Percentiles rank a stretch among this genome's conserved stretches.
These are phyloP conservation scores for Paramecium caudatum DNA, from an alignment of 73 alveolate genomes.

Conservation along the genomic window DNA sequence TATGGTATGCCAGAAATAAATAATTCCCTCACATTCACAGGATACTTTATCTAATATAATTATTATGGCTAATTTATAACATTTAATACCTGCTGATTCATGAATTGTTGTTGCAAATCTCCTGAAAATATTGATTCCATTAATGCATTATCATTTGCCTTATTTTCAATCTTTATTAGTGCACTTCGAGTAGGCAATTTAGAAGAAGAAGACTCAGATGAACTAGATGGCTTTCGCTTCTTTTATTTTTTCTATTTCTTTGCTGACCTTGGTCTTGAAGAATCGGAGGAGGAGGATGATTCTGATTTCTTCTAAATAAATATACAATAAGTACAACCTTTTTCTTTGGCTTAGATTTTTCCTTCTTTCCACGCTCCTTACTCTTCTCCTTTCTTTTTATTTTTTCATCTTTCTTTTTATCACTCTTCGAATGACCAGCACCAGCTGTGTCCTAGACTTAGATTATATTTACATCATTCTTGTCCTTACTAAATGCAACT, in stretches of 20 bases:
- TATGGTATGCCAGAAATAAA: slow-evolving; percentile 64
- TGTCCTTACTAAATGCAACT: slow-evolving; percentile 67
- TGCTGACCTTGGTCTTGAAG: slow-evolving; percentile 58
- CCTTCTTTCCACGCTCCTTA: slow-evolving; percentile 5
- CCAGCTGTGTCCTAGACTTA: slow-evolving; percentile 45
- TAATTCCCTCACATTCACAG: slow-evolving; percentile 30
- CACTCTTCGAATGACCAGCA: slow-evolving; percentile 37
- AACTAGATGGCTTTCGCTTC: slow-evolving; percentile 39
- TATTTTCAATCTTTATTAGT: slow-evolving; percentile 32
- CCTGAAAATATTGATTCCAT: not conserved
- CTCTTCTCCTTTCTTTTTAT: slow-evolving; percentile 16
- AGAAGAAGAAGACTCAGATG: slow-evolving; percentile 70
- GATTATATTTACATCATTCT: slow-evolving; percentile 47
- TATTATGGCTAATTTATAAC: slow-evolving; percentile 4
- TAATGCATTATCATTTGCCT: not conserved
- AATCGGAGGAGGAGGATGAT: slow-evolving; percentile 46
- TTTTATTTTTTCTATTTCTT: slow-evolving; percentile 44
- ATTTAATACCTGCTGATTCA: no score
- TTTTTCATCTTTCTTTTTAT: slow-evolving; percentile 9
- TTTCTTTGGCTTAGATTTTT: not conserved
- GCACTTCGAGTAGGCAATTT: slow-evolving; percentile 69
- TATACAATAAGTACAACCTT: slow-evolving; percentile 12
- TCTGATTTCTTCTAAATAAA: slow-evolving; percentile 28
- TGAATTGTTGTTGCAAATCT: no score
- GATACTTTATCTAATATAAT: slow-evolving; percentile 25